These are phyloP conservation scores for Brassica juncea DNA, from an alignment of 345 rosid genomes.

Conservation along the genomic window DNA sequence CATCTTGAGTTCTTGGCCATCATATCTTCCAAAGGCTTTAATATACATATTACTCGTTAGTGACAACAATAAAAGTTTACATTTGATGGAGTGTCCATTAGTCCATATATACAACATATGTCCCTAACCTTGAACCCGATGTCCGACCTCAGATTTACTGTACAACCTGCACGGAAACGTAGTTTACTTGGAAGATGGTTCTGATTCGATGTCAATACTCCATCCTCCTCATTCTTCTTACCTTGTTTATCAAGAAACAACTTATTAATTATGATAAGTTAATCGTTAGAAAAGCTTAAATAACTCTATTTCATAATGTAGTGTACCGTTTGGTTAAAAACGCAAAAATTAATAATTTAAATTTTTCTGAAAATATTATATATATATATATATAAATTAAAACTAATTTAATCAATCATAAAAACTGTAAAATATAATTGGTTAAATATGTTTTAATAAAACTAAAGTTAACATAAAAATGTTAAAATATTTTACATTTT, in stretches of 20 bases:
- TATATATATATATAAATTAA: background rate
- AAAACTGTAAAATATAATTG: background rate
- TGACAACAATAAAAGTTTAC: background rate
- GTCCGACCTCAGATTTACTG: constrained; percentile 53
- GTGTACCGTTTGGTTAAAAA: no score
- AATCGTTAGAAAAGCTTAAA: background rate
- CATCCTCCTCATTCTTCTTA: background rate
- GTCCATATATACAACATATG: background rate
- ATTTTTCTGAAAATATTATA: no score
- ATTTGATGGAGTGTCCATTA: background rate
- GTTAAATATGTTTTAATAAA: background rate
- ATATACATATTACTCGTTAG: background rate
- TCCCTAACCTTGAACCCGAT: constrained; percentile 53
- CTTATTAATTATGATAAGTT: no score
- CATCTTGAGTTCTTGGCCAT: constrained; percentile 47
- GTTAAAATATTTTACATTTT: background rate
- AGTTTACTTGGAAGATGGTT: constrained; percentile 39
- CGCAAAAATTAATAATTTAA: no score
- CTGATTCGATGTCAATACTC: background rate
- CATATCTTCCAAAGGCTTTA: constrained; percentile 53
- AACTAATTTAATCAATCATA: background rate
- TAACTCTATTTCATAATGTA: no score
- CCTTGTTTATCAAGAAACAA: constrained; percentile 23
- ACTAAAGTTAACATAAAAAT: background rate
- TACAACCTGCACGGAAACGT: constrained; percentile 50